Evolutionary conservation across 2,329 filamentous ascomycete genomes (phyloP), one percentile per base, ranked within the genome.

Genomic region (Coniochaeta sp.): DNA sequence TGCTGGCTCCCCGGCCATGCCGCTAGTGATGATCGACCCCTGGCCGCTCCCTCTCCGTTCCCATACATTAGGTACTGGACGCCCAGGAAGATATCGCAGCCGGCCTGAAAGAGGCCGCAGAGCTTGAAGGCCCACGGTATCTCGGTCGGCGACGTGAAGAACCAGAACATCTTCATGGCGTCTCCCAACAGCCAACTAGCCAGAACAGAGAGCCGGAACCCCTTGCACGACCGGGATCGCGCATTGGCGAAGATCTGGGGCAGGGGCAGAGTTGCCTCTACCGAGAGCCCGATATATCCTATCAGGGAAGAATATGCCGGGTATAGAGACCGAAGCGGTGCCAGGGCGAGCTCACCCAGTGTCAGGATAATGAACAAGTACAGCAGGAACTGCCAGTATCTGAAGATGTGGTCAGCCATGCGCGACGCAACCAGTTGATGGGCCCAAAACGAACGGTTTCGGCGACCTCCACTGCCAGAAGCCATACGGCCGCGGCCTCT

Each of bases 101-200:
- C 78, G 22, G 89, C 89, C 78, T 95, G 90, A 74, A 95, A 92
- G 60, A 91, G 79, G 65, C 89, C 91, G 70, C 90, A 93, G 22
- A 91, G 74, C 77, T 93, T 93, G 74, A 95, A 96, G 1, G 89
- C 85, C 81, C 82, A 82, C 0, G 90, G 90, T 34, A 95, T 90
- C 67, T 82, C 79, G 4, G 84, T 84, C 1, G 81, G 83, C 1
- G 88, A 83, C 1, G 87, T 89, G 63, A 93, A 89, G 77, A 93
- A 95, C 86, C 86, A 89, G 68, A 91, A 89, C 81, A 93, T 89
- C 80, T 96, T 96, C 87, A 95, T 91, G 9, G 83, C 79, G 73
- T 96, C 90, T 63, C 90, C 90, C 2, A 88, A 76, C 59, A 96
- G 77, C 90, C 90, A 96, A 71, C 87, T 91, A 31, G 80, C 83